phyloP scores from a whole-genome alignment of 768 basidiomycete species.

The Gymnopilus junonius region DNA sequence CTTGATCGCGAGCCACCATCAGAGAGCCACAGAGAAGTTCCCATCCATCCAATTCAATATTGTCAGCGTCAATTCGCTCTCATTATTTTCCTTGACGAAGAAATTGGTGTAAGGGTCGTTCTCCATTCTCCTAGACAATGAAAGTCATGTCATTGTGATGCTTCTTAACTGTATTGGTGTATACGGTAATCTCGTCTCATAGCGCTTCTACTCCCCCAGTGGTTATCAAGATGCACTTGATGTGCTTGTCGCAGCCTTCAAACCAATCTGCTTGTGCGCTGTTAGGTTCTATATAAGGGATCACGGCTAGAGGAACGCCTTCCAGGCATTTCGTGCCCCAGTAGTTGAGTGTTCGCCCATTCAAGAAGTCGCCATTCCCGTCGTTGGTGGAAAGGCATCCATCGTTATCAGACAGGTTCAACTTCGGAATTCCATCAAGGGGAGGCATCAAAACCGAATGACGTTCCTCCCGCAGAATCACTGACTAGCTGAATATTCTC shows the following conservation, averaged over 20 bases:
- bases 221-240: conserved; percentile 31
- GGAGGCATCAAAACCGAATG: conserved; percentile 42
- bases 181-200: conserved; percentile 30
- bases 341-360: conserved; percentile 9
- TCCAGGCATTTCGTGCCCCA: conserved; percentile 25
- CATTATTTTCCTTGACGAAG: conserved; percentile 19
- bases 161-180: conserved; percentile 19
- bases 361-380: conserved; percentile 26
- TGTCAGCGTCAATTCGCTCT: conserved; percentile 20
- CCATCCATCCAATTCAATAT: conserved; percentile 24
- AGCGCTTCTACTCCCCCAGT: conserved; percentile 32
- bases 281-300: conserved; percentile 29
- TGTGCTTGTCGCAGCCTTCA: conserved; percentile 24
- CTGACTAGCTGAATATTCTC: conserved; percentile 37
- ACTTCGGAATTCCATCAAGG: conserved; percentile 26
- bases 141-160: conserved; percentile 17
- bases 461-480: conserved; percentile 44
- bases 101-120: conserved; percentile 26
- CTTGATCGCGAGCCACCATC: neutral
- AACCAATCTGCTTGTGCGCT: conserved; percentile 34
- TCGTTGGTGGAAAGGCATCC: conserved; percentile 16
- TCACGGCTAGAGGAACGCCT: conserved; percentile 18
- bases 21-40: neutral
- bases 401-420: conserved; percentile 25
- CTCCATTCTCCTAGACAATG: conserved; percentile 21